A percentile compares a stretch with the other conserved stretches of the same genome.
These are phyloP conservation scores for Pleurotus tuoliensis DNA, from an alignment of 768 basidiomycete genomes.

Conservation along the genomic window DNA sequence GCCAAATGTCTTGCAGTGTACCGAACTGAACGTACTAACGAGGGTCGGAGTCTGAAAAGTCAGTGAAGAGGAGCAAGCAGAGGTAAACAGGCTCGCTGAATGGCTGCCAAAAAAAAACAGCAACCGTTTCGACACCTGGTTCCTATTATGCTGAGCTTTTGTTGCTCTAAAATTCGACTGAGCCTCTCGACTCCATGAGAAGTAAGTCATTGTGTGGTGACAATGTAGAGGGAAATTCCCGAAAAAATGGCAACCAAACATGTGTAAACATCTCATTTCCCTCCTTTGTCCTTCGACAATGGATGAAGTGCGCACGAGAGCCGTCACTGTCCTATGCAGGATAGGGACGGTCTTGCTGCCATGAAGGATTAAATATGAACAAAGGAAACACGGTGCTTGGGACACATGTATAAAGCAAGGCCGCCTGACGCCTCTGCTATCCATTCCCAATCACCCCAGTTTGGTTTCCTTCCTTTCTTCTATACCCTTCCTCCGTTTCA, in stretches of 20 bases:
- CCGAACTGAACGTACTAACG: too few species aligned
- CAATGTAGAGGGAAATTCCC: background rate
- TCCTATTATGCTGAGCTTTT: too few species aligned
- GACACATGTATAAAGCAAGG: constrained; percentile 7
- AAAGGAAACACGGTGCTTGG: constrained; percentile 4
- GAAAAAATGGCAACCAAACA: background rate
- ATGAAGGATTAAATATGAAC: constrained; percentile 1
- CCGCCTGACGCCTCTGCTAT: background rate
- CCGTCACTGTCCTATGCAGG: background rate
- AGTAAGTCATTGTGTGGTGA: background rate
- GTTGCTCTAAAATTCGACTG: too few species aligned
- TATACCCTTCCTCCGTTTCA: background rate
- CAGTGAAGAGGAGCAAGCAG: too few species aligned
- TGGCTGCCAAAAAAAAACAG: too few species aligned
- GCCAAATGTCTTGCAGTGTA: too few species aligned
- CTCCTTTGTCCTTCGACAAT: constrained; percentile 3
- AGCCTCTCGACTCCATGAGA: background rate
- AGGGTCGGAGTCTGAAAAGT: too few species aligned
- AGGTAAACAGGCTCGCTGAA: too few species aligned
- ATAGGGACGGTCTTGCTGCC: background rate
- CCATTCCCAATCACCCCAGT: constrained; percentile 1
- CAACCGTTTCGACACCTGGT: too few species aligned
- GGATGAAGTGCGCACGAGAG: background rate
- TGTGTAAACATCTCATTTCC: background rate
- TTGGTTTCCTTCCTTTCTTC: constrained; percentile 4